phyloP scores from a whole-genome alignment of 2,329 filamentous ascomycete genomes.

The Chrysoporthe cubensis region DNA sequence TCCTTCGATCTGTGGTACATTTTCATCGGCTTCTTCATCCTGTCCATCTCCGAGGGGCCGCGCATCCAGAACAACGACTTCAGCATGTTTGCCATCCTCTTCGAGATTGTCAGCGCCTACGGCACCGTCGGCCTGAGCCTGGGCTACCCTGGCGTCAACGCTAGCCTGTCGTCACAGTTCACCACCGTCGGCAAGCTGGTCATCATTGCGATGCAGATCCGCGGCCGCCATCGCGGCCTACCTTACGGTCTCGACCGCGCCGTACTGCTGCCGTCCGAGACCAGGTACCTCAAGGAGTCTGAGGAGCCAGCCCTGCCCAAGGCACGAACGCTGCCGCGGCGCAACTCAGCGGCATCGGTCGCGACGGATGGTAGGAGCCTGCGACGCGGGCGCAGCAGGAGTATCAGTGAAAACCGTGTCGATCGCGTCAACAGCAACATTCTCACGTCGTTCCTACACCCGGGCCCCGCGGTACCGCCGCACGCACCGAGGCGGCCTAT shows the following conservation, averaged over 20 bases:
- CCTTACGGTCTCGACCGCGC: slow-evolving; percentile 69
- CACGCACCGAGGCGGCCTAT: slow-evolving; percentile 27
- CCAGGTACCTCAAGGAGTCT: slow-evolving; percentile 57
- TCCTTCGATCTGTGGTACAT: slow-evolving; percentile 99
- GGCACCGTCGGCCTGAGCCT: slow-evolving; percentile 92
- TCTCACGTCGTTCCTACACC: slow-evolving; percentile 52
- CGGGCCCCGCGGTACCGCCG: slow-evolving; percentile 46
- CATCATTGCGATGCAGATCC: slow-evolving; percentile 71
- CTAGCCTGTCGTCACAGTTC: slow-evolving; percentile 84
- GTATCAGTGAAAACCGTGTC: slow-evolving; percentile 32
- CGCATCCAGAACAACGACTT: slow-evolving; percentile 68
- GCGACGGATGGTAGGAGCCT: slow-evolving; percentile 33
- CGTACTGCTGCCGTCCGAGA: slow-evolving; percentile 61
- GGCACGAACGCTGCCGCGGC: slow-evolving; percentile 37
- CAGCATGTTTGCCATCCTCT: slow-evolving; percentile 72
- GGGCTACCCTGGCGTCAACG: slow-evolving; percentile 75
- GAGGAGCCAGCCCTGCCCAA: slow-evolving; percentile 46
- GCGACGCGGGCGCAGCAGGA: slow-evolving; percentile 42
- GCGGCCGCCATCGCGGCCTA: slow-evolving; percentile 69
- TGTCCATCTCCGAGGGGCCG: slow-evolving; percentile 82
- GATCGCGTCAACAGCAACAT: slow-evolving; percentile 45
- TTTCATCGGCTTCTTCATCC: slow-evolving; percentile 89
- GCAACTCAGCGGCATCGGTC: slow-evolving; percentile 41
- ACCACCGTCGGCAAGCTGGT: slow-evolving; percentile 71
- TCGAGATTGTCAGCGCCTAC: slow-evolving; percentile 88